Evolutionary conservation across 2,329 filamentous ascomycete genomes (phyloP).

Genomic region (Keithomyces neogunnii): DNA sequence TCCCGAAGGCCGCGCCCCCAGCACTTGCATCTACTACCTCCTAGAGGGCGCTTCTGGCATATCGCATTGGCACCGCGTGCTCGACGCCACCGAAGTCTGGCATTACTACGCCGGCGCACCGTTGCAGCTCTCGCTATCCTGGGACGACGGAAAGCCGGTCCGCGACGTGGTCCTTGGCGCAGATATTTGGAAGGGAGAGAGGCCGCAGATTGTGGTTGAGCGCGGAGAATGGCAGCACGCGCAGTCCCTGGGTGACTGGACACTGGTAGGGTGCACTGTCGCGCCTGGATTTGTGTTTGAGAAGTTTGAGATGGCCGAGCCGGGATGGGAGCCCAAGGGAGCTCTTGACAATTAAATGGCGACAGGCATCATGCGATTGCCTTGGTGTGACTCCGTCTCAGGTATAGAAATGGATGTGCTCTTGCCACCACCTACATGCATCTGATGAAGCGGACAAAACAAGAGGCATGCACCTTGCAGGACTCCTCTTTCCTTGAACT

Average conservation of each 20-base stretch:
- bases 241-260: conserved; percentile 36
- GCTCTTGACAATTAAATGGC: not conserved
- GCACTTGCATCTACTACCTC: conserved; percentile 45
- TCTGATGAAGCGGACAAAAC: too few species aligned
- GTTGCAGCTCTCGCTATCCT: conserved; percentile 34
- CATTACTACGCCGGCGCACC: conserved; percentile 46
- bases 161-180: conserved; percentile 29
- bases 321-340: conserved; percentile 21
- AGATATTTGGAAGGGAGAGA: conserved; percentile 32
- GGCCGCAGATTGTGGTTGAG: conserved; percentile 34
- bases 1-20: conserved; percentile 28
- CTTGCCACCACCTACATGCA: too few species aligned
- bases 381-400: too few species aligned
- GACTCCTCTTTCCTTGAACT: too few species aligned
- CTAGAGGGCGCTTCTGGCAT: conserved; percentile 32
- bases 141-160: conserved; percentile 31
- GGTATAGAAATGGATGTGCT: too few species aligned
- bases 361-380: too few species aligned
- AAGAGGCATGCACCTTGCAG: too few species aligned
- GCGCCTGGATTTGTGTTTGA: conserved; percentile 19
- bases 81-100: conserved; percentile 41
- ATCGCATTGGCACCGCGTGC: conserved; percentile 42
- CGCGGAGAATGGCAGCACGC: conserved; percentile 38
- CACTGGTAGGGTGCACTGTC: conserved; percentile 32
- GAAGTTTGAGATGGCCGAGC: conserved; percentile 20